These are phyloP conservation scores for Prunus mume DNA, from an alignment of 306 rosid genomes.

Conservation along the genomic window DNA sequence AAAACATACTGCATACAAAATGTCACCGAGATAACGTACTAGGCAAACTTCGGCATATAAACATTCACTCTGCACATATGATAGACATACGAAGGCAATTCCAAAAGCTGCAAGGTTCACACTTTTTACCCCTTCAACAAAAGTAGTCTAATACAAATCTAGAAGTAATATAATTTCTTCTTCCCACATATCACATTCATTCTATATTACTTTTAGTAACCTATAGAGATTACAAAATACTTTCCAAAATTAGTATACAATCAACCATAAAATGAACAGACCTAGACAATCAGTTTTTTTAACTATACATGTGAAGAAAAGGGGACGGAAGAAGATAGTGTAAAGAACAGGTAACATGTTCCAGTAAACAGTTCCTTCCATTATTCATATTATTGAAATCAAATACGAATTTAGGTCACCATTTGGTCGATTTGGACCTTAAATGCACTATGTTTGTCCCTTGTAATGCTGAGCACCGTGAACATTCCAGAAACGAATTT, in stretches of 20 bases:
- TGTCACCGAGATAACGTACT: no score
- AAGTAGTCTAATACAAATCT: background rate
- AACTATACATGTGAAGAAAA: background rate
- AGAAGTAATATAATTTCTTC: background rate
- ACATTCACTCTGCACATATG: background rate
- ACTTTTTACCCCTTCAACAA: background rate
- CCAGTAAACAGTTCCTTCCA: background rate
- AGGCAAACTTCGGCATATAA: no score
- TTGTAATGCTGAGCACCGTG: background rate
- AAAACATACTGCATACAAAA: no score
- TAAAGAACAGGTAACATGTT: background rate
- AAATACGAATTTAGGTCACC: background rate
- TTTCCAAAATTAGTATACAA: conserved; percentile 1
- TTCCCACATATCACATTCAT: background rate
- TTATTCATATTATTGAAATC: background rate
- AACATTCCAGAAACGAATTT: background rate
- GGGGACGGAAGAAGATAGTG: background rate
- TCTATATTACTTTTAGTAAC: background rate
- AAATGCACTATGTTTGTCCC: background rate
- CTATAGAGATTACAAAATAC: background rate
- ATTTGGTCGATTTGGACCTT: background rate
- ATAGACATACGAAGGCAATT: background rate
- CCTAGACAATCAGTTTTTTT: background rate
- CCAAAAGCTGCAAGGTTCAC: background rate
- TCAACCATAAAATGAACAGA: background rate